Conservation (phyloP, 306 rosid genomes). For the Pyrus pyrifolia region DNA sequence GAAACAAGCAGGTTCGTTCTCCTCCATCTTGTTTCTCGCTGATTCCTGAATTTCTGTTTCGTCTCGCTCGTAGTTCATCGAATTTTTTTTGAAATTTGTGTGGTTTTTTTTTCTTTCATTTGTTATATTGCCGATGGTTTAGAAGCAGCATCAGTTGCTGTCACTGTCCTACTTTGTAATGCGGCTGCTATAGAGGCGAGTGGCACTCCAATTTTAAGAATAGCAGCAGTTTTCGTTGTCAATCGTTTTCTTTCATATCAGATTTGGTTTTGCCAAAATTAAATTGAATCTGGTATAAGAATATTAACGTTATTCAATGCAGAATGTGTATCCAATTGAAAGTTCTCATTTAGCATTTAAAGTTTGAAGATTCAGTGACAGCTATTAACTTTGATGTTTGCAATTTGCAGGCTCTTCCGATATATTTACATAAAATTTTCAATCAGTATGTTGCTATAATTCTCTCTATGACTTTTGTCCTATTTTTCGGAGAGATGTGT, state of each 20-base stretch:
- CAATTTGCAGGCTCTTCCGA: constrained; percentile 78
- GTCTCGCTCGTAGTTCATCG: not conserved
- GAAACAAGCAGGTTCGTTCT: constrained; percentile 63
- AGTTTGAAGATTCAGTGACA: no score
- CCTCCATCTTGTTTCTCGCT: not conserved
- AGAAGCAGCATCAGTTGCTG: constrained; percentile 90
- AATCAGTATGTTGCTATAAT: constrained; percentile 77
- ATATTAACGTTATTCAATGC: not conserved
- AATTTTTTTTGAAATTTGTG: not conserved
- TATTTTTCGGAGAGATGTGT: constrained; percentile 73
- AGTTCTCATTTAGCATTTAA: not conserved
- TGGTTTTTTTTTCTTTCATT: constrained; percentile 29
- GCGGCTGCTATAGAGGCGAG: constrained; percentile 85
- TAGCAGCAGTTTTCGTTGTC: not conserved
- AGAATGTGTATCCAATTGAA: not conserved
- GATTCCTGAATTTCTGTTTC: not conserved
- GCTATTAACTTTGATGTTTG: constrained; percentile 28
- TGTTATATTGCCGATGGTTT: constrained; percentile 74
- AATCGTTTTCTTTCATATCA: not conserved
- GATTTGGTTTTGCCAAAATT: not conserved
- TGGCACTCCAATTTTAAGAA: not conserved
- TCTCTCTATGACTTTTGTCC: constrained; percentile 88
- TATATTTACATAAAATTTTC: constrained; percentile 38
- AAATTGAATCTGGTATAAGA: not conserved
- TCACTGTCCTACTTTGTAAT: constrained; percentile 85